Evolutionary conservation across 2,329 filamentous ascomycete genomes (phyloP), one percentile per base, ranked within the genome.

Genomic region (Aureobasidium leucospermi): DNA sequence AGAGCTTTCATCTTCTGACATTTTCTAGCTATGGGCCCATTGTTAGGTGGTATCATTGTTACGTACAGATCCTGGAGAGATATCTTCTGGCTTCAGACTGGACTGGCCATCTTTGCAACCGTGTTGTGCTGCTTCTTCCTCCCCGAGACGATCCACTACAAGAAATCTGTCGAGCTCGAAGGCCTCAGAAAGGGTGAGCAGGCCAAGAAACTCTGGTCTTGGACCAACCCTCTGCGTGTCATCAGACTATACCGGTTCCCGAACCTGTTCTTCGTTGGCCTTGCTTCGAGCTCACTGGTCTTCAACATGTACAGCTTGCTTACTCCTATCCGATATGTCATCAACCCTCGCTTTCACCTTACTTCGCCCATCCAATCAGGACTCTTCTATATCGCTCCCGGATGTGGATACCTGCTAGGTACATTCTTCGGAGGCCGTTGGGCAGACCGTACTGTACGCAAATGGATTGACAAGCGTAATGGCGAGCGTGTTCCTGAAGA

Each of bases 11-110:
- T 7, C n/a, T 16, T 46, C 53, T 47, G 9, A 57, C 53, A 13
- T 32, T 39, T 8, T 31, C 2, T 39, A 57, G 85, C 84, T 0
- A 78, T 88, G 67, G 87, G 88, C 1, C 82, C 84, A 0, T 88
- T 90, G 66, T 76, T 91, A 9, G 84, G 88, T 58, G 89, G 88
- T 28, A 84, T 90, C 46, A 89, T 93, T 53, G 86, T 91, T 15
- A 91, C 87, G 0, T 90, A 84, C 71, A 78, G 79, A 6, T 81
- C 79, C 2, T 93, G 89, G 89, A 79, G 87, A 16, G 81, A 82
- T 43, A 89, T 91, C 57, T 91, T 90, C 74, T 91, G 87, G 85
- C 76, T 92, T 0, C 88, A 91, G 68, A 84, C 85, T 0, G 87
- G 81, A 0, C 77, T 90, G 6, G 85, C 85, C 0, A 86, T 81